A percentile compares a stretch with the other conserved stretches of the same genome.
Conservation (phyloP, 192 early-diverging fungal species). For the Thamnidium elegans region DNA sequence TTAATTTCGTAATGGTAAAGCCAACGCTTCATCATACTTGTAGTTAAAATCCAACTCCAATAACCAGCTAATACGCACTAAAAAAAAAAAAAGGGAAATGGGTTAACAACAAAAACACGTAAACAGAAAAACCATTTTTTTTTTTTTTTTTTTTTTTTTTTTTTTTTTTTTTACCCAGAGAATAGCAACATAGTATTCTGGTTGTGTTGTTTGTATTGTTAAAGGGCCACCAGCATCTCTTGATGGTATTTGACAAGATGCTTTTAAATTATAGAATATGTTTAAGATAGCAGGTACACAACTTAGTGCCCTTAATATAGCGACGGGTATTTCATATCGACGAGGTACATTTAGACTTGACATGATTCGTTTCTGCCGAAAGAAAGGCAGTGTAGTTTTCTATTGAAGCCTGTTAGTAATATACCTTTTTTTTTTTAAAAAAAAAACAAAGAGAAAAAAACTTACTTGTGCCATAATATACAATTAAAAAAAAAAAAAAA, state of each 20-base stretch:
- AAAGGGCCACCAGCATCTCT: slow-evolving; percentile 35
- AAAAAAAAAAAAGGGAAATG: background rate
- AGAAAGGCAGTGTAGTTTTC: slow-evolving; percentile 13
- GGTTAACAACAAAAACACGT: background rate
- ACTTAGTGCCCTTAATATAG: slow-evolving; percentile 26
- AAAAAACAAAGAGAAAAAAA: too few species aligned
- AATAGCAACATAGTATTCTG: slow-evolving; percentile 40
- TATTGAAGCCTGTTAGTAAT: background rate
- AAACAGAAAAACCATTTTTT: background rate
- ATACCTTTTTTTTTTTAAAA: too few species aligned
- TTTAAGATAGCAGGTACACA: slow-evolving; percentile 37
- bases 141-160: background rate
- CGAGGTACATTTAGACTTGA: slow-evolving; percentile 16
- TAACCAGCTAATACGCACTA: slow-evolving; percentile 58
- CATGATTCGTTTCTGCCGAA: slow-evolving; percentile 12
- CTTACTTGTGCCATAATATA: slow-evolving; percentile 1
- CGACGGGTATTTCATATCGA: slow-evolving; percentile 9
- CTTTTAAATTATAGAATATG: slow-evolving; percentile 25
- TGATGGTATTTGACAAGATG: slow-evolving; percentile 18
- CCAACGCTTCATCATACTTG: slow-evolving; percentile 57
- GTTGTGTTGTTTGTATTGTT: slow-evolving; percentile 27
- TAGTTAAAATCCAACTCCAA: slow-evolving; percentile 56
- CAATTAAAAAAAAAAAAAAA: too few species aligned
- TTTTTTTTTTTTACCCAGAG: slow-evolving; percentile 37
- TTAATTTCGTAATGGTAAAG: slow-evolving; percentile 55